phyloP scores from a whole-genome alignment of 176 grass and related monocot species.

The Carex pumila region DNA sequence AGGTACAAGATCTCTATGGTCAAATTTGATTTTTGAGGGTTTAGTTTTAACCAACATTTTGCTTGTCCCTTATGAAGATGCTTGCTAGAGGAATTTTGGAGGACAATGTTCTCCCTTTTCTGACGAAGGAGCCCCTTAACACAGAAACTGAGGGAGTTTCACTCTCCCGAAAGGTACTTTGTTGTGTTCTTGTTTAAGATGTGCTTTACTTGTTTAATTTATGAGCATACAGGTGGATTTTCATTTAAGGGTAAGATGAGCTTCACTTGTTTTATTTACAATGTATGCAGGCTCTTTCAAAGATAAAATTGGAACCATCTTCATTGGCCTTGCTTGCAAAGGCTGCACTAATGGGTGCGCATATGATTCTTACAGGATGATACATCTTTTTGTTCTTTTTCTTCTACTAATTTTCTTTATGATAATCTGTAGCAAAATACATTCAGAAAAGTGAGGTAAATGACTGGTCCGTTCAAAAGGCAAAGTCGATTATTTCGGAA shows the following conservation, averaged over 20 bases:
- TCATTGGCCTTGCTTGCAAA: slow-evolving; percentile 78
- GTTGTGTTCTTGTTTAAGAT: too few relatives aligned
- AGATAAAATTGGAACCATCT: slow-evolving; percentile 63
- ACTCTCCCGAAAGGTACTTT: slow-evolving; percentile 50
- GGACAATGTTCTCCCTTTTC: slow-evolving; percentile 78
- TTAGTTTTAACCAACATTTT: slow-evolving; percentile 2
- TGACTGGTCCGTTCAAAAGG: slow-evolving; percentile 58
- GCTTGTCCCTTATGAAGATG: slow-evolving; percentile 46
- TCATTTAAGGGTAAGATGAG: background rate
- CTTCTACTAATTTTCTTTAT: slow-evolving; percentile 20
- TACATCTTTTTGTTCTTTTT: slow-evolving; percentile 8
- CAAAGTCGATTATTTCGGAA: slow-evolving; percentile 52
- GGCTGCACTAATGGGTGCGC: slow-evolving; percentile 64
- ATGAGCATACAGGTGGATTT: background rate
- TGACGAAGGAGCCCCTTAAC: slow-evolving; percentile 52
- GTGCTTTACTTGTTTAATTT: too few relatives aligned
- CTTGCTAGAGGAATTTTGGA: slow-evolving; percentile 90
- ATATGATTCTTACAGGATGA: background rate
- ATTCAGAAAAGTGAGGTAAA: slow-evolving; percentile 53
- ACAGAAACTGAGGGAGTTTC: slow-evolving; percentile 47
- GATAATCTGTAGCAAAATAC: slow-evolving; percentile 71
- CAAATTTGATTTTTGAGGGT: slow-evolving; percentile 7
- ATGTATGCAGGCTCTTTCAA: slow-evolving; percentile 56
- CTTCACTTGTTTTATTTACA: slow-evolving; percentile 1
- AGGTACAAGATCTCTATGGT: background rate